Evolutionary conservation across 176 grass and related monocot genomes (phyloP).

Genomic region (sorghum (Sorghum bicolor)): Sorghum_bicolor_NCBIv3 NC_012879.2:2609501-2610000

Average conservation of each 20-base stretch:
- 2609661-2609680: slow-evolving; percentile 4
- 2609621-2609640: not conserved
- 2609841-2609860: no score
- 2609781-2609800: not conserved
- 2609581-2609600: not conserved
- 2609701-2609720: not conserved
- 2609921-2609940: no score
- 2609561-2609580: no score
- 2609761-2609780: not conserved
- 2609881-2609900: no score
- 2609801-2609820: not conserved
- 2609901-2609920: no score
- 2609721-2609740: not conserved
- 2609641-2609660: slow-evolving; percentile 4
- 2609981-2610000: no score
- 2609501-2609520: not conserved
- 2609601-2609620: not conserved
- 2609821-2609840: no score
- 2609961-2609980: no score
- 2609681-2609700: not conserved
- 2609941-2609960: no score
- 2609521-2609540: not conserved
- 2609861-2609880: no score
- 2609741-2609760: slow-evolving; percentile 17
- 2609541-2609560: not conserved